Evolutionary conservation across 164 flowering plant species (phyloP).

Genomic region (Berberis vulgaris): DNA sequence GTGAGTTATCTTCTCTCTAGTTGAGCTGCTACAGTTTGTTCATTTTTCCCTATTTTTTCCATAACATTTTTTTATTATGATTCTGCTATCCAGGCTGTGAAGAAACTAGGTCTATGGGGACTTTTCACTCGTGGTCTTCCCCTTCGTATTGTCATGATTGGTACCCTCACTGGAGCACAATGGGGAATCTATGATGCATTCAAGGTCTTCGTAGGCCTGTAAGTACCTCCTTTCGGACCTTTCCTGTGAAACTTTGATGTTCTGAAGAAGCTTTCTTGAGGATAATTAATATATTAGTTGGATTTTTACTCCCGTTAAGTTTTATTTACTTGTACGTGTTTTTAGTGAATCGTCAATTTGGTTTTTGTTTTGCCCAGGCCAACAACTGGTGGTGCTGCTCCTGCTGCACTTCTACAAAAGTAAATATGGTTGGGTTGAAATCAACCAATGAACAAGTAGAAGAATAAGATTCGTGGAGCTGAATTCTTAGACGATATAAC

Average conservation of each 20-base stretch:
- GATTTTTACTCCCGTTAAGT: not conserved
- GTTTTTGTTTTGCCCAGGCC: not conserved
- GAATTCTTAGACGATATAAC: too few species aligned
- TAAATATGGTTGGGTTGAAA: too few species aligned
- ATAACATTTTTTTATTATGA: not conserved
- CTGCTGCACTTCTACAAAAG: not conserved
- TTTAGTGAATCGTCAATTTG: not conserved
- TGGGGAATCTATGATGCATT: slow-evolving; percentile 87
- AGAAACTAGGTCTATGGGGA: slow-evolving; percentile 72
- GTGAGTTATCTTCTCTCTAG: slow-evolving; percentile 32
- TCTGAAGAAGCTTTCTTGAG: not conserved
- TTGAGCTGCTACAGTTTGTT: not conserved
- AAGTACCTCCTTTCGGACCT: slow-evolving; percentile 23
- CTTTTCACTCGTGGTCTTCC: not conserved
- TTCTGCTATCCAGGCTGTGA: slow-evolving; percentile 55
- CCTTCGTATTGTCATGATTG: slow-evolving; percentile 38
- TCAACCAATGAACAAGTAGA: too few species aligned
- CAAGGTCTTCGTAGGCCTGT: slow-evolving; percentile 87
- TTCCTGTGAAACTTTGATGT: not conserved
- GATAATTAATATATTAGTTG: not conserved
- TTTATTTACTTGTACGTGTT: not conserved
- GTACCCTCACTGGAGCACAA: slow-evolving; percentile 85
- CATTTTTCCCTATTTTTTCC: not conserved
- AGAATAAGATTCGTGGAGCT: too few species aligned
- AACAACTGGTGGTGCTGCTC: slow-evolving; percentile 1